phyloP scores from a whole-genome alignment of 257 asterid species.

The Forsythia viridissima region DNA sequence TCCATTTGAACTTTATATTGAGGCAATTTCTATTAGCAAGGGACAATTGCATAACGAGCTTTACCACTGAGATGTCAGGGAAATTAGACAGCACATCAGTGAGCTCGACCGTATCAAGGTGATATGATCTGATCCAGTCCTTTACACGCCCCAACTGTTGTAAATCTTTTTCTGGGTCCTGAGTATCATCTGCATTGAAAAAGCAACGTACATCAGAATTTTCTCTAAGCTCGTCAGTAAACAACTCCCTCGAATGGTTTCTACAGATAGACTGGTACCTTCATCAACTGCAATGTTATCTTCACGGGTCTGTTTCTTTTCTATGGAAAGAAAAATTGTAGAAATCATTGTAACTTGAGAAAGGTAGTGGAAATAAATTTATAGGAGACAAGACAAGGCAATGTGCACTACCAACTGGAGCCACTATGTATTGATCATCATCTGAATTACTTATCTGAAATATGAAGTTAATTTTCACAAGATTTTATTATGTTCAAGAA shows the following conservation, averaged over 20 bases:
- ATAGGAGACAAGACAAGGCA: conserved; percentile 5
- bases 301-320: conserved; percentile 41
- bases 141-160: conserved; percentile 62
- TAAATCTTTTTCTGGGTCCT: conserved; percentile 79
- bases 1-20: background rate
- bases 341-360: background rate
- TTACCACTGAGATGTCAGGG: conserved; percentile 81
- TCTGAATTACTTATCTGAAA: conserved; percentile 74
- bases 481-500: conserved; percentile 18
- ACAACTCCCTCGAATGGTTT: conserved; percentile 19
- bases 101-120: conserved; percentile 65
- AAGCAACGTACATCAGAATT: conserved; percentile 24
- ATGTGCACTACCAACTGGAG: conserved; percentile 57
- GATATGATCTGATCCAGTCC: conserved; percentile 78
- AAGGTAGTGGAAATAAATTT: background rate
- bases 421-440: conserved; percentile 74
- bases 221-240: conserved; percentile 16
- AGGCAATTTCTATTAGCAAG: background rate
- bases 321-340: conserved; percentile 36
- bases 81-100: conserved; percentile 70
- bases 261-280: conserved; percentile 38
- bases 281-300: conserved; percentile 49
- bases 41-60: conserved; percentile 15
- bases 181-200: conserved; percentile 64
- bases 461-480: conserved; percentile 17